Base-by-base conservation (phyloP, 2,329 filamentous ascomycete genomes). In the Claviceps spartinae region DNA sequence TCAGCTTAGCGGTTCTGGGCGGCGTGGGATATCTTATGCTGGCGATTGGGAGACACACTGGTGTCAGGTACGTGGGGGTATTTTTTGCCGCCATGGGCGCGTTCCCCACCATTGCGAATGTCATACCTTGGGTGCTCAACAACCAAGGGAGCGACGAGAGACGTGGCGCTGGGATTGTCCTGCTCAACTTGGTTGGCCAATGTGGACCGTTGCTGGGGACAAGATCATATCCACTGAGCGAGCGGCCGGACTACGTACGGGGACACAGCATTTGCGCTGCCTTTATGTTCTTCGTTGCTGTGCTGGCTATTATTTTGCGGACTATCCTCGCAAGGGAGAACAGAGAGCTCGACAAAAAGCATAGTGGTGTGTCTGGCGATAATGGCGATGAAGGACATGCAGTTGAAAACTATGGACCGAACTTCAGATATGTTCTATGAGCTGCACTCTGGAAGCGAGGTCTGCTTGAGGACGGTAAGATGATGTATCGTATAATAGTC, bases 241-340 rank as follows among this genome's bases (percentile, higher is more conserved):
- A 55, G 16, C n/a, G 51, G 5, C 54, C 51, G 9, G 1, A 47
- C 18, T 55, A 53, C 24, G 48, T 51, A 3, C 47, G 42, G 34
- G 54, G 54, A 6, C 54, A 55, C 13, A 30, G 44, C 24, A 47
- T 51, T 4, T 53, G 48, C n/a, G 54, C 54, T 3, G 51, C 22
- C 4, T 55, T 55, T 5, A 55, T 53, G 48, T 53, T 56, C 18
- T 30, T 55, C 30, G 53, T 58, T 3, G 58, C 57, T 2, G 6
- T 58, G 11, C 47, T 56, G 24, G 55, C 51, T 2, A n/a, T 52
- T 7, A 50, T 48, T 42, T 26, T 55, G 43, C 51, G 54, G 9
- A 26, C 11, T 0, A 41, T 50, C 5, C 45, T 55, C 24, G 36
- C 40, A 7, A 34, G 24, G 14, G 54, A 59, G 18, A 59, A 59